Percentiles rank a stretch among this genome's conserved stretches.
Evolutionary conservation across 371 early-diverging fungal species (phyloP).

Genomic region (Saksenaea oblongispora): DNA sequence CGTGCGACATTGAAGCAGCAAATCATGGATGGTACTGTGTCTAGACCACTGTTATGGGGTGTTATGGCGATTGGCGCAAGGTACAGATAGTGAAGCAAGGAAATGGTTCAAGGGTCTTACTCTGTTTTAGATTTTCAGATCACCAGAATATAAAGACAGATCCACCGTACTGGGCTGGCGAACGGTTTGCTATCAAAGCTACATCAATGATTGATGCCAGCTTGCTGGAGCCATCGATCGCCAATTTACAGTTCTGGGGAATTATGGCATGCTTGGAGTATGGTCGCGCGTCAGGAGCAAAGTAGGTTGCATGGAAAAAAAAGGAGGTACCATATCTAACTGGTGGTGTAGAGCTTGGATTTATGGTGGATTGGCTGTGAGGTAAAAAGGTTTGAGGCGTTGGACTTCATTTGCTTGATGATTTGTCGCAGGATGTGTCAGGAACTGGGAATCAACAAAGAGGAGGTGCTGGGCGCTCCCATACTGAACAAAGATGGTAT

Average conservation of each 20-base stretch:
- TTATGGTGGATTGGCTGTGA: constrained; percentile 63
- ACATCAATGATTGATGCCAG: constrained; percentile 38
- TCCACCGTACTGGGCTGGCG: constrained; percentile 53
- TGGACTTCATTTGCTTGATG: not conserved
- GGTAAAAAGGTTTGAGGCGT: constrained; percentile 10
- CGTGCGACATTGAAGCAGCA: constrained; percentile 33
- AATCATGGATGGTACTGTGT: constrained; percentile 36
- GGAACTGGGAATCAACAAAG: constrained; percentile 59
- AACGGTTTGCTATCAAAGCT: constrained; percentile 45
- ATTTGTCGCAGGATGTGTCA: constrained; percentile 29
- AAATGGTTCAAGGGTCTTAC: not conserved
- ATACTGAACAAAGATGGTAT: constrained; percentile 34
- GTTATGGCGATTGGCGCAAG: constrained; percentile 50
- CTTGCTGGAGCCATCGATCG: constrained; percentile 53
- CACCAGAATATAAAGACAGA: constrained; percentile 44
- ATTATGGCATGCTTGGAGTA: constrained; percentile 62
- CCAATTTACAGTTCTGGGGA: constrained; percentile 61
- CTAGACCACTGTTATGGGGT: constrained; percentile 43
- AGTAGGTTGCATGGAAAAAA: constrained; percentile 15
- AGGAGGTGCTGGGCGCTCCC: constrained; percentile 41
- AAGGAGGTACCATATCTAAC: not conserved
- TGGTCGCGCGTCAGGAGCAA: constrained; percentile 62
- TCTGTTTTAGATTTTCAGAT: constrained; percentile 36
- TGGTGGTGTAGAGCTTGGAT: constrained; percentile 52
- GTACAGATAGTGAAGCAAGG: constrained; percentile 14